Percentiles rank a stretch among this genome's conserved stretches.
These are phyloP conservation scores for Diaporthe vexans DNA, from an alignment of 2,329 filamentous ascomycete genomes.

Conservation along the genomic window DNA sequence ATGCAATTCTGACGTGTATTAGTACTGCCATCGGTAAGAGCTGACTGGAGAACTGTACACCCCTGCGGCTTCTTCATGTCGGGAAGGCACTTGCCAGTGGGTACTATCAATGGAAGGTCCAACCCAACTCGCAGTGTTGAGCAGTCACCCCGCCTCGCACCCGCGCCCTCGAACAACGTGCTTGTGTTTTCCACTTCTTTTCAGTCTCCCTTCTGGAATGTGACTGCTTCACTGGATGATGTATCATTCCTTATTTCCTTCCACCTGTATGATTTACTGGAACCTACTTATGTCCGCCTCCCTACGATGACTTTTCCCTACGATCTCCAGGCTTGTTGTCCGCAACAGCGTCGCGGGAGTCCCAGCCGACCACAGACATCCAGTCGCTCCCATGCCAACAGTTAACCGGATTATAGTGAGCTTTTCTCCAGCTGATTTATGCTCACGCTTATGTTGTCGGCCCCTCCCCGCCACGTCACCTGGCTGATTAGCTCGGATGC, in stretches of 20 bases:
- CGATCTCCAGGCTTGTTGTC: slow-evolving; percentile 27
- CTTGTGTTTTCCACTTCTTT: background rate
- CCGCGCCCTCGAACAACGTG: too few relatives aligned
- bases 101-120: too few relatives aligned
- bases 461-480: background rate
- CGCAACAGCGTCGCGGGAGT: slow-evolving; percentile 37
- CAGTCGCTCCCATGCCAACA: slow-evolving; percentile 7
- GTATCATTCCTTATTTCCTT: slow-evolving; percentile 15
- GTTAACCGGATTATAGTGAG: slow-evolving; percentile 10
- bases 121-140: background rate
- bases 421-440: background rate
- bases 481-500: slow-evolving; percentile 6
- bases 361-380: slow-evolving; percentile 28
- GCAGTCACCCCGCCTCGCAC: background rate
- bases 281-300: slow-evolving; percentile 7
- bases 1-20: too few relatives aligned
- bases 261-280: background rate
- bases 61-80: background rate
- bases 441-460: slow-evolving; percentile 1
- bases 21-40: background rate
- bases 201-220: slow-evolving; percentile 2
- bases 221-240: slow-evolving; percentile 24
- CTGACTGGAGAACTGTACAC: background rate
- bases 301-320: slow-evolving; percentile 38
- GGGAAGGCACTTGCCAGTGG: background rate